These are phyloP conservation scores for Russula sp. DNA, from an alignment of 768 basidiomycete species.

Conservation along the genomic window DNA sequence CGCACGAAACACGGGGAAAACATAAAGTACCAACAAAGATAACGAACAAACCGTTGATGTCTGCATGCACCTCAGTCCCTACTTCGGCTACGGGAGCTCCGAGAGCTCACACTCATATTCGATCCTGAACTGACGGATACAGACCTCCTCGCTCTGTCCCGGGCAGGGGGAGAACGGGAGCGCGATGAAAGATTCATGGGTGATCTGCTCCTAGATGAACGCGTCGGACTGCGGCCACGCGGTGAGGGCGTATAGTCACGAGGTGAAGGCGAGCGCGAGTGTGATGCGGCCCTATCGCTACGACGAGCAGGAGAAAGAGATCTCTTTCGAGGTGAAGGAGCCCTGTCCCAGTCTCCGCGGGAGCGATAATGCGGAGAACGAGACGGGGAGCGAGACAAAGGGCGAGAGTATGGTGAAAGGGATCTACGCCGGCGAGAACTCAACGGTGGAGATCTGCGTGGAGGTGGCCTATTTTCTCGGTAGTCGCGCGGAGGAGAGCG, in stretches of 20 bases:
- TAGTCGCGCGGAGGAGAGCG: slow-evolving; percentile 23
- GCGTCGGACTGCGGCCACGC: slow-evolving; percentile 9
- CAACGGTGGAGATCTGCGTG: slow-evolving; percentile 37
- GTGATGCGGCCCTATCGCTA: slow-evolving; percentile 21
- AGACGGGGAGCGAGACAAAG: slow-evolving; percentile 35
- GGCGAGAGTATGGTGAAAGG: slow-evolving; percentile 23
- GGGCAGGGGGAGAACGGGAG: slow-evolving; percentile 27
- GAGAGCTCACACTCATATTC: slow-evolving; percentile 32
- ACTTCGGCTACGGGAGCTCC: slow-evolving; percentile 30
- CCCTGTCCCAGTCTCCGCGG: slow-evolving; percentile 36
- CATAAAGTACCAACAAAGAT: background rate
- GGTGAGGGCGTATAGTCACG: slow-evolving; percentile 23
- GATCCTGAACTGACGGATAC: slow-evolving; percentile 29
- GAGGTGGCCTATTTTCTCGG: slow-evolving; percentile 13
- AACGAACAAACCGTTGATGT: background rate
- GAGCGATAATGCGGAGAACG: slow-evolving; percentile 38
- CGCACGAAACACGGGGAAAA: background rate
- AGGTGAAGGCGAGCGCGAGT: slow-evolving; percentile 12
- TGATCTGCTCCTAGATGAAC: slow-evolving; percentile 22
- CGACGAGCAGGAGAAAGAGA: slow-evolving; percentile 33
- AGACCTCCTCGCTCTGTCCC: slow-evolving; percentile 17
- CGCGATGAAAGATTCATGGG: slow-evolving; percentile 23
- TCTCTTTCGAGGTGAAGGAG: slow-evolving; percentile 27
- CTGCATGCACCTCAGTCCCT: slow-evolving; percentile 22
- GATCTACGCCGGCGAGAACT: slow-evolving; percentile 35